Base-by-base conservation (phyloP, 2,329 filamentous ascomycete genomes). In the Penicillium hordei region DNA sequence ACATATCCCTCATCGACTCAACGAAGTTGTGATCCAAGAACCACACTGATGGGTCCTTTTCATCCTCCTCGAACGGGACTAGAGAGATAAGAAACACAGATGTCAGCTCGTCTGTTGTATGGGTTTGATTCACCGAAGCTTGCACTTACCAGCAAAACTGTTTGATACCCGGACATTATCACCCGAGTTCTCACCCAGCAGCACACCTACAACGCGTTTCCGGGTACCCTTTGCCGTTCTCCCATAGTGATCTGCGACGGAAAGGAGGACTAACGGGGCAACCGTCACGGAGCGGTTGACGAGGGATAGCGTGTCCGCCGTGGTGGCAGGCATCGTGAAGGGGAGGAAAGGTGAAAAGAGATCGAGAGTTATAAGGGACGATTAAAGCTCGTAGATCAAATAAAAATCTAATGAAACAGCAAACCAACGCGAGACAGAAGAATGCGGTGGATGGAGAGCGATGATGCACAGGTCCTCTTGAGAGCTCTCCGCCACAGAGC, bases 1-100 rank as follows among this genome's bases (percentile, higher is more conserved):
- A 99, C 94, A 99, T 99, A 78, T 97, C 94, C 80, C 94, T 96
- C 94, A 99, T 99, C 68, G 89, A 91, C 79, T 99, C 94, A 77
- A 99, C 90, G 72, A 97, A 99, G 84, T 97, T 97, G 84, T 99
- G 94, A 76, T 99, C 94, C 65, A 99, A 81, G 76, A 97, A 99
- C 94, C 94, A 99, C 74, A 99, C 94, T 36, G 93, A 95, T 4
- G 93, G 93, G 75, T 99, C 93, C 79, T 96, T 96, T 71, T 97
- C 94, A 76, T 99, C 94, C 81, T 99, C 94, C 78, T 99, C 94
- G 72, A 99, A 99, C 1, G 94, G 94, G 45, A 97, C 94, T 96
- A 70, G 62, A 62, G 42, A 57, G 49, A 29, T 44, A 44, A 27
- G 17, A 57, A 23, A 44, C 59, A 52, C 12, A 27, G 13, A 40